These are phyloP conservation scores for Vachellia pachyceras DNA, from an alignment of 306 rosid species.

Conservation along the genomic window DNA sequence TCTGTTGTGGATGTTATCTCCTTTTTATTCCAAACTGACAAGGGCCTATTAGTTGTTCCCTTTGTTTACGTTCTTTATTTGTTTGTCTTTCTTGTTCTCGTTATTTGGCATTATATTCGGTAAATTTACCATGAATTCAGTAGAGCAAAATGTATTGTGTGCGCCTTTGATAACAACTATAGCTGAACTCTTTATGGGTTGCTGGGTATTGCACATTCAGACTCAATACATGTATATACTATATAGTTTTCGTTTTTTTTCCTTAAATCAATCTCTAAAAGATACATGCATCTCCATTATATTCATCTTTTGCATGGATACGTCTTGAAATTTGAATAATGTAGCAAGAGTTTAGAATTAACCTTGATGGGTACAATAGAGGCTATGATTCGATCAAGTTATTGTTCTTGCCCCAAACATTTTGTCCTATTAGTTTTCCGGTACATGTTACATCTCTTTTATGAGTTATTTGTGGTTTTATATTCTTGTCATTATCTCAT, in stretches of 20 bases:
- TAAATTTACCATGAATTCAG: slow-evolving; percentile 10
- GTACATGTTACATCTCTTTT: slow-evolving; percentile 3
- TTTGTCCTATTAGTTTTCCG: not conserved
- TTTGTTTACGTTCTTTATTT: not conserved
- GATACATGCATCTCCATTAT: slow-evolving; percentile 8
- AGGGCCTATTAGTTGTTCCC: not conserved
- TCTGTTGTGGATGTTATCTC: slow-evolving; percentile 12
- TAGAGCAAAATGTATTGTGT: not conserved
- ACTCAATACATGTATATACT: too few relatives aligned
- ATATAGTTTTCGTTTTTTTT: too few relatives aligned
- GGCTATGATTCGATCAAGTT: not conserved
- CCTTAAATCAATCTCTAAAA: too few relatives aligned
- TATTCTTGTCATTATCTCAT: slow-evolving; percentile 1
- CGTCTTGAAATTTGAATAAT: not conserved
- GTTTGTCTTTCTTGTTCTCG: not conserved
- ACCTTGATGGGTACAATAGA: not conserved
- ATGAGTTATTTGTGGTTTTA: not conserved
- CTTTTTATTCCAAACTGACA: slow-evolving; percentile 10
- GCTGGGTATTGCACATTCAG: not conserved
- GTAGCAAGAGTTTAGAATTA: not conserved
- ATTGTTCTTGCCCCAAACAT: not conserved
- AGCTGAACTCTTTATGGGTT: not conserved
- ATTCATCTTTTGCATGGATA: not conserved
- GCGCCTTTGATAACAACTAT: not conserved
- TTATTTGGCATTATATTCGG: not conserved